A percentile compares a stretch with the other conserved stretches of the same genome.
Evolutionary conservation across 2,329 filamentous ascomycete genomes (phyloP).

Genomic region (Epichloe uncinata): DNA sequence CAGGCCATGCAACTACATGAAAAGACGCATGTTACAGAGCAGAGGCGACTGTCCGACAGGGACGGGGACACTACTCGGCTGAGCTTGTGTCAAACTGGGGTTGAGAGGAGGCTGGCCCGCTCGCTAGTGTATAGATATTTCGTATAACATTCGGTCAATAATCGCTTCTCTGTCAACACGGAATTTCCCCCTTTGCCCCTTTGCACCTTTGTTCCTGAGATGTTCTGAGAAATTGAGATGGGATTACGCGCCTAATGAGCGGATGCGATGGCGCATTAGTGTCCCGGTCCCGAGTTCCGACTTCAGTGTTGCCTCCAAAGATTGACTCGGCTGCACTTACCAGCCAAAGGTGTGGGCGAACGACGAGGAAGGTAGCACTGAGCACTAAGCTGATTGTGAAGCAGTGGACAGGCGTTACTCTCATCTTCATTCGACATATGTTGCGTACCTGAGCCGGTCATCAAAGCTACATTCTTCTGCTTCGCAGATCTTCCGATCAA

Average conservation of each 20-base stretch:
- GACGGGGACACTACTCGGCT: not conserved
- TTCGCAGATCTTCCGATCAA: not conserved
- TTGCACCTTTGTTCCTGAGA: not conserved
- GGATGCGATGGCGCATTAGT: not conserved
- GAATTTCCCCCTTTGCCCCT: too few species aligned
- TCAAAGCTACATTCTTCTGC: too few species aligned
- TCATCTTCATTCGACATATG: too few species aligned
- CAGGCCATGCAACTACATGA: constrained; percentile 3
- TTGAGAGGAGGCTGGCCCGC: constrained; percentile 17
- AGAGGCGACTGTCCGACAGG: not conserved
- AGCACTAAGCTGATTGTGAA: too few species aligned
- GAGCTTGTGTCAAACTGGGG: not conserved
- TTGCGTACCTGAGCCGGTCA: too few species aligned
- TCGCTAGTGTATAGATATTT: constrained; percentile 24
- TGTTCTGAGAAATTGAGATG: not conserved
- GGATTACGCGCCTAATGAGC: not conserved
- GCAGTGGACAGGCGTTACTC: too few species aligned
- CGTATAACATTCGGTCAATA: constrained; percentile 17
- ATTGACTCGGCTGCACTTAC: not conserved
- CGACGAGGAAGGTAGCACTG: not conserved
- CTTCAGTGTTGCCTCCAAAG: not conserved
- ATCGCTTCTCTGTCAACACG: constrained; percentile 11
- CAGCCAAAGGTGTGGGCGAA: too few species aligned
- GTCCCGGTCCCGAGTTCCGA: too few species aligned
- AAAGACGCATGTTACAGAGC: not conserved